Evolutionary conservation across 2,329 filamentous ascomycete species (phyloP).

Genomic region (Stromatinia cepivora): DNA sequence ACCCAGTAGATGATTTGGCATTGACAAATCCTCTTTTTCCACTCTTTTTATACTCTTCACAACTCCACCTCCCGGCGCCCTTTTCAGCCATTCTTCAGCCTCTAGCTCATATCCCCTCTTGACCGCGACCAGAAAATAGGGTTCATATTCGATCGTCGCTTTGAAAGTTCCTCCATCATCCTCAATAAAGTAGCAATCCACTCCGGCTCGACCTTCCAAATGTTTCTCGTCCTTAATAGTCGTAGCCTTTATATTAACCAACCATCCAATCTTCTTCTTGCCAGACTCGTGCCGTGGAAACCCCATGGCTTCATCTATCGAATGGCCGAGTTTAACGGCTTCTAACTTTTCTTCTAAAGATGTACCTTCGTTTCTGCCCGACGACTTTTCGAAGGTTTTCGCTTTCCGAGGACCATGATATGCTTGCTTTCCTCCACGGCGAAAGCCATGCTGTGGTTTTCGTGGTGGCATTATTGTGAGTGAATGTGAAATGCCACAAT

Average conservation of each 20-base stretch:
- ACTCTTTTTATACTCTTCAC: constrained; percentile 76
- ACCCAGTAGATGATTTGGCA: constrained; percentile 94
- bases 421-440: constrained; percentile 63
- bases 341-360: constrained; percentile 93
- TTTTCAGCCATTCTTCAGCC: constrained; percentile 91
- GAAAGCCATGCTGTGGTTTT: constrained; percentile 65
- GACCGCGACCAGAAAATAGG: constrained; percentile 91
- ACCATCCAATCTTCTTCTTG: constrained; percentile 80
- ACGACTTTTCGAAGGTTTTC: constrained; percentile 78
- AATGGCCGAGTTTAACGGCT: constrained; percentile 76
- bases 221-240: constrained; percentile 80
- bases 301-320: constrained; percentile 93
- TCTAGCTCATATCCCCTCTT: constrained; percentile 86
- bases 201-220: constrained; percentile 79
- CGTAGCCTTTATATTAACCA: constrained; percentile 92
- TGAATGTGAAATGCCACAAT: constrained; percentile 18
- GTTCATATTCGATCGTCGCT: constrained; percentile 92
- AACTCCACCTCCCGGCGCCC: constrained; percentile 74
- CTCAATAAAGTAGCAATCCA: constrained; percentile 97
- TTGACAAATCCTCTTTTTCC: constrained; percentile 89
- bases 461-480: constrained; percentile 56
- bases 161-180: constrained; percentile 86
- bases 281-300: constrained; percentile 90
- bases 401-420: constrained; percentile 68
- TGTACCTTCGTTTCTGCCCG: constrained; percentile 76